Evolutionary conservation across 2,329 filamentous ascomycete species (phyloP).

Genomic region (Cordyceps cicadae): DNA sequence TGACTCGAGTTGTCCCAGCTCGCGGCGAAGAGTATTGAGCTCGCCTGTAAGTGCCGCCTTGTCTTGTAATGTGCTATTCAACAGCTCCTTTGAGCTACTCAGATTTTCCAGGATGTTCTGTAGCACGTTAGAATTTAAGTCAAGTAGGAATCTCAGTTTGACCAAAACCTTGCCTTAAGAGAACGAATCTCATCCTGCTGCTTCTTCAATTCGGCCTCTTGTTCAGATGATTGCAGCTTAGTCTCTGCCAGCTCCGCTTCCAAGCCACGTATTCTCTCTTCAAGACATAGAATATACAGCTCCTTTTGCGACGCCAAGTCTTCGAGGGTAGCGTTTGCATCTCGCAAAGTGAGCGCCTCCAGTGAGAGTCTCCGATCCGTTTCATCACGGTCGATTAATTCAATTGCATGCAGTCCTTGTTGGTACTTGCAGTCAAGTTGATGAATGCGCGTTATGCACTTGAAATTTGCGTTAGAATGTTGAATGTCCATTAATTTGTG

Average conservation of each 20-base stretch:
- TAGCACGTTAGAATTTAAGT: constrained; percentile 6
- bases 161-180: constrained; percentile 34
- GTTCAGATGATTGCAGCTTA: constrained; percentile 33
- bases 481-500: neutral
- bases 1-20: constrained; percentile 47
- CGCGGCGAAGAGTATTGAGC: constrained; percentile 43
- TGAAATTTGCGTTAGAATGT: neutral
- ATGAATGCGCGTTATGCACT: constrained; percentile 41
- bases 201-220: constrained; percentile 40
- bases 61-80: constrained; percentile 57
- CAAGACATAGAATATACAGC: neutral
- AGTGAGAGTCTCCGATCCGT: constrained; percentile 61
- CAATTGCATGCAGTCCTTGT: constrained; percentile 53
- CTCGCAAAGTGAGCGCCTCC: constrained; percentile 60
- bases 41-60: constrained; percentile 47
- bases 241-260: constrained; percentile 35
- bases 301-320: neutral
- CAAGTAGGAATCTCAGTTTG: too few relatives aligned
- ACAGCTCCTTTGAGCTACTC: constrained; percentile 58
- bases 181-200: constrained; percentile 41
- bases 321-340: constrained; percentile 54
- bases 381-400: constrained; percentile 67
- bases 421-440: constrained; percentile 64
- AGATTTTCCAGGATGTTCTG: constrained; percentile 66
- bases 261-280: constrained; percentile 13